Evolutionary conservation across 768 basidiomycete species (phyloP), one percentile per base, ranked within the genome.

Genomic region (Calocybe gangraenosa): DNA sequence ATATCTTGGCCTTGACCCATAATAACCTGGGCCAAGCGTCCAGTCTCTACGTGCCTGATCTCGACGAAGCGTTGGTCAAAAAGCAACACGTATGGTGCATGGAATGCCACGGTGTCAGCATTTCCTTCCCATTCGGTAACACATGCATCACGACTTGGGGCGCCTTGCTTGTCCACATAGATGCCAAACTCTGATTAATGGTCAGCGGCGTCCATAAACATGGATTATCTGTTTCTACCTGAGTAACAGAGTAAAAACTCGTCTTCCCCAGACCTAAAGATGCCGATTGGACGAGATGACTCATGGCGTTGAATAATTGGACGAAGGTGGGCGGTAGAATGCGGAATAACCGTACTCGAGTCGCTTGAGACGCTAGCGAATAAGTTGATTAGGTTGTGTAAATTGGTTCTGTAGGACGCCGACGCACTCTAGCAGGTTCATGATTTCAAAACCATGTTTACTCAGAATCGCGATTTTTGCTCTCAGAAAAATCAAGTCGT

Each of bases 121-220:
- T 79, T 85, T 14, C 92, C 91, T 63, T 98, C 94, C 92, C 92
- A 98, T 63, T 98, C 94, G 44, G 96, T 86, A 3, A 82, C 82
- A 15, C 79, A 76, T 14, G 76, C 68, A 5, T 67, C 55, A 22
- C 90, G 81, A 54, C 82, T 87, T 1, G 90, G 89, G 44, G 86
- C 82, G n/a, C 94, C 94, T 47, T 92, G 89, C 30, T 89, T 83
- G 63, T 94, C 83, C 21, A 96, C 92, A 56, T 89, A 95, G 31
- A 96, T 74, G 9, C 92, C 93, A 49, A 96, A 94, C 63, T 92
- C 90, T 90, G 17, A 46, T n/a, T 35, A 42, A 43, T 44, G 14
- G 23, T 62, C 15, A 28, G 25, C 25, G 11, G 25, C 25, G n/a
- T n/a, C n/a, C n/a, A n/a, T n/a, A 5, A 28, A 11, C 6, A 28